Evolutionary conservation across 192 early-diverging fungal genomes (phyloP), one percentile per base, ranked within the genome.

Genomic region (Mortierella claussenii): DNA sequence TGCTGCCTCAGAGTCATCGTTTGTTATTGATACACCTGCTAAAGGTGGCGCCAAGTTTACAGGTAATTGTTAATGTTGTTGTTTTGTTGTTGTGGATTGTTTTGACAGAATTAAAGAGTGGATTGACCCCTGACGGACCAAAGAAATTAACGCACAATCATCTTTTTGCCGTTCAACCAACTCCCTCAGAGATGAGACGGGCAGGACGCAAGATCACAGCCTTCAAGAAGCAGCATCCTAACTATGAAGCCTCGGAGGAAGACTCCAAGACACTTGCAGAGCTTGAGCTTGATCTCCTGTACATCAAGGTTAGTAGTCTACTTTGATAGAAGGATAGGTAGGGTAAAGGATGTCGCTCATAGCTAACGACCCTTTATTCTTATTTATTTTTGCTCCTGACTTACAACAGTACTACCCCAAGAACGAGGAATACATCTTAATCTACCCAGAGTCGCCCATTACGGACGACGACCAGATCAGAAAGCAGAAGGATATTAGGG

Each of bases 161-260:
- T 17, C 28, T 53, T 53, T 15, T 33, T 26, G 51, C n/a, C 13
- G 13, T 49, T 24, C 8, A 42, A 11, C 40, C 10, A 17, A 42
- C 8, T 17, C 40, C 17, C 46, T 15, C 15, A 76, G 73, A 76
- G 45, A 27, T 76, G 53, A 54, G 73, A 24, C 55, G 73, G 43
- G 63, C 73, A n/a, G 51, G 58, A 50, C 63, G 73, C 20, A 66
- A 60, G 58, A 62, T 76, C 21, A n/a, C 23, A 1, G 51, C 63
- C 1, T 76, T 62, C 47, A 76, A 67, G 59, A 76, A 62, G 40
- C 73, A 67, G 26, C 63, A 76, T 27, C 73, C 73, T 11, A 67
- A 65, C 47, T 36, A 49, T 26, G 46, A 55, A 23, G 10, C 43
- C n/a, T 67, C 64, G 5, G 58, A 60, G 32, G 59, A 66, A 23